phyloP scores from a whole-genome alignment of 192 early-diverging fungal species.

The Podila epigama region DNA sequence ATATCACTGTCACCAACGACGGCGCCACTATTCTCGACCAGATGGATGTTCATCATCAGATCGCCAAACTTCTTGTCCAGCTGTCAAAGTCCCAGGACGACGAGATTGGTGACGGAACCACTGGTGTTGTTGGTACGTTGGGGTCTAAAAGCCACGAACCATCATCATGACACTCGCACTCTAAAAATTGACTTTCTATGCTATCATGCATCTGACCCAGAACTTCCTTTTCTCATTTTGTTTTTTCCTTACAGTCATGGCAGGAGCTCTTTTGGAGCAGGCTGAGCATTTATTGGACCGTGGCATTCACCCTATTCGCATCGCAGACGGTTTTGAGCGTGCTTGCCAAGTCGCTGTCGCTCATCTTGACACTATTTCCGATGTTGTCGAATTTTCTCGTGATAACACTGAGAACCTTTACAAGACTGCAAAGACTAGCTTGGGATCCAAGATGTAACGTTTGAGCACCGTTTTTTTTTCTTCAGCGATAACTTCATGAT shows the following conservation, averaged over 20 bases:
- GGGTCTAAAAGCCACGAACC: too few relatives aligned
- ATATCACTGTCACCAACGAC: constrained; percentile 99
- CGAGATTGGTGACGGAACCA: constrained; percentile 99
- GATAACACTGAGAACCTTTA: constrained; percentile 86
- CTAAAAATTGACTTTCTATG: too few relatives aligned
- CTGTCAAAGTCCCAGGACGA: constrained; percentile 99
- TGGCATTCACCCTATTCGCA: constrained; percentile 98
- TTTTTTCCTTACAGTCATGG: constrained; percentile 73
- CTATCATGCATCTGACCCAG: too few relatives aligned
- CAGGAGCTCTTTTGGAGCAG: constrained; percentile 97
- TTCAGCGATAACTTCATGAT: not conserved
- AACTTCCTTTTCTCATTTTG: not conserved
- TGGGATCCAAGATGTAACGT: constrained; percentile 98
- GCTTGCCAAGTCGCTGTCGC: constrained; percentile 95
- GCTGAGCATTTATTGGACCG: constrained; percentile 93
- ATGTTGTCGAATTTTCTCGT: constrained; percentile 84
- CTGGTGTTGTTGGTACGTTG: constrained; percentile 92
- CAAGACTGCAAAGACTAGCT: constrained; percentile 94
- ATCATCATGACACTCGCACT: too few relatives aligned
- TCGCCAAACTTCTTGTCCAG: constrained; percentile 97
- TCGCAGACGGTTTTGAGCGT: constrained; percentile 97
- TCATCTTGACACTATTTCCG: constrained; percentile 92
- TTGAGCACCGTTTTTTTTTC: not conserved
- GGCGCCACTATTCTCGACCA: constrained; percentile 97
- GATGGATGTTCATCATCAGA: constrained; percentile 99